Percentiles rank a stretch among this genome's conserved stretches.
These are phyloP conservation scores for Chalciporus piperatoides DNA, from an alignment of 1,284 basidiomycete species.

Conservation along the genomic window DNA sequence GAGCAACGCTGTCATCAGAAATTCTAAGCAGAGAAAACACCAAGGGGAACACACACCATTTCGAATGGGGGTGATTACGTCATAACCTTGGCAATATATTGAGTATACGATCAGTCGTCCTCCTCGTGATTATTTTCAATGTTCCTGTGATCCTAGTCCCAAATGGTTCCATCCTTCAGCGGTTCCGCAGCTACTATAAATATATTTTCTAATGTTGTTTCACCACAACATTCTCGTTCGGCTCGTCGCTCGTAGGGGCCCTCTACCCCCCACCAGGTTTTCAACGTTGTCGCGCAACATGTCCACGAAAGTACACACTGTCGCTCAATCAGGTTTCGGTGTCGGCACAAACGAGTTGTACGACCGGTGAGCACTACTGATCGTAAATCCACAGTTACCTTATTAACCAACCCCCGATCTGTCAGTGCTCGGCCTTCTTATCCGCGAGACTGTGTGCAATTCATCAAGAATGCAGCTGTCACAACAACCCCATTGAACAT, in stretches of 20 bases:
- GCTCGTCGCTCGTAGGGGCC: background rate
- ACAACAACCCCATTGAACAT: slow-evolving; percentile 48
- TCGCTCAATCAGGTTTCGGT: slow-evolving; percentile 67
- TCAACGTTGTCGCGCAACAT: slow-evolving; percentile 13
- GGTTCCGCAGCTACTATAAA: background rate
- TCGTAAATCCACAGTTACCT: background rate
- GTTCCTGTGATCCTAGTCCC: too few relatives aligned
- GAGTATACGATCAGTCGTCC: too few relatives aligned
- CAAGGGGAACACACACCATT: too few relatives aligned
- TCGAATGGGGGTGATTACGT: background rate
- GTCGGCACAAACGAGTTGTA: slow-evolving; percentile 72
- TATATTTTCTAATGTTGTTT: background rate
- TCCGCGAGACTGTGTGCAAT: slow-evolving; percentile 50
- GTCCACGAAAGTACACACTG: slow-evolving; percentile 40
- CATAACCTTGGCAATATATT: too few relatives aligned
- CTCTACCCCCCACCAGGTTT: background rate
- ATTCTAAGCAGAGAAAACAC: too few relatives aligned
- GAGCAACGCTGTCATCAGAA: background rate
- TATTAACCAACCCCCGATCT: background rate
- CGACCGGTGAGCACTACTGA: slow-evolving; percentile 46
- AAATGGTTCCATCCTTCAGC: background rate
- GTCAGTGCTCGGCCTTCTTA: slow-evolving; percentile 69
- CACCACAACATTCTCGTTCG: background rate
- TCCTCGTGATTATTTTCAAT: too few relatives aligned
- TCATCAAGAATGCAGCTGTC: slow-evolving; percentile 49